These are phyloP conservation scores for Solanum peruvianum DNA, from an alignment of 257 asterid species.

Conservation along the genomic window DNA sequence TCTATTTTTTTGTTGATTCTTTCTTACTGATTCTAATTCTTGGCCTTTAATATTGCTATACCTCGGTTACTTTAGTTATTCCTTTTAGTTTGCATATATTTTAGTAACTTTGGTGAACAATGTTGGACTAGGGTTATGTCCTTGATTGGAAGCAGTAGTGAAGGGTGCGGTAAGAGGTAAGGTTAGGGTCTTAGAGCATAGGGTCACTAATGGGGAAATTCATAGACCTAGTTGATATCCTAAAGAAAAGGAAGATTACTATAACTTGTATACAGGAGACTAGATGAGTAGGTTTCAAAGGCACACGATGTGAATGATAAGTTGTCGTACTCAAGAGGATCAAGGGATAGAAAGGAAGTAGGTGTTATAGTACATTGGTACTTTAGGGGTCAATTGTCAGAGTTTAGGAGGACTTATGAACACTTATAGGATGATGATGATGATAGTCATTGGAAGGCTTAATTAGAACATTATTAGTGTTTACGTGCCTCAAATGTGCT, in stretches of 20 bases:
- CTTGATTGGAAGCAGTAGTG: not conserved
- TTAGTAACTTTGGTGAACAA: not conserved
- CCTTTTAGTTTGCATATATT: not conserved
- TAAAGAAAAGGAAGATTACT: not conserved
- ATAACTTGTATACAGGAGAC: not conserved
- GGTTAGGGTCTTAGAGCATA: not conserved
- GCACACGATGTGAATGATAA: not conserved
- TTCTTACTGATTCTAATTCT: not conserved
- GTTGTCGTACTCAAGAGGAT: not conserved
- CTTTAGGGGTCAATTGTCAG: not conserved
- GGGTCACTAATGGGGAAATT: not conserved
- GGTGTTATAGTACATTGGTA: not conserved
- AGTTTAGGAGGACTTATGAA: not conserved
- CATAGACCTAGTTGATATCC: not conserved
- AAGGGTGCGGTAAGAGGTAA: not conserved
- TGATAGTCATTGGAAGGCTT: not conserved
- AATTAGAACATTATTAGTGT: not conserved
- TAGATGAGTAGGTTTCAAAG: not conserved
- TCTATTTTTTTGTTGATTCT: not conserved
- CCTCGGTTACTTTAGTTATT: not conserved
- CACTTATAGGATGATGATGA: not conserved
- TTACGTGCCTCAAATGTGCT: not conserved
- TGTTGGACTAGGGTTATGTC: not conserved
- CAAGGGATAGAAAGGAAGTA: not conserved
- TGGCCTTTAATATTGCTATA: not conserved